A percentile compares a stretch with the other conserved stretches of the same genome.
These are phyloP conservation scores for Calocybe gangraenosa DNA, from an alignment of 768 basidiomycete species.

Conservation along the genomic window DNA sequence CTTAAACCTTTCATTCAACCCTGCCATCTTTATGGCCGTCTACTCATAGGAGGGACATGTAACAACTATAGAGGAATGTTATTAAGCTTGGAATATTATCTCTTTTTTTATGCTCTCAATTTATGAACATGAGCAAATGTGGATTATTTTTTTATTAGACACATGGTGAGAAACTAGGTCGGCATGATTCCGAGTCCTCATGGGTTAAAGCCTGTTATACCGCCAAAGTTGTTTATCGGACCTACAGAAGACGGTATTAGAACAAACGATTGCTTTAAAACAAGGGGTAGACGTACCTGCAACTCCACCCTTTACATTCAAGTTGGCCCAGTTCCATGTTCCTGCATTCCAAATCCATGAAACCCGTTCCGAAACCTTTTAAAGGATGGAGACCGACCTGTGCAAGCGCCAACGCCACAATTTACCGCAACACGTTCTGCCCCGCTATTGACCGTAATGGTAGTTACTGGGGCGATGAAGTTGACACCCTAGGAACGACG, in stretches of 20 bases:
- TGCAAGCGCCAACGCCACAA: slow-evolving; percentile 50
- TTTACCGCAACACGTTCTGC: slow-evolving; percentile 50
- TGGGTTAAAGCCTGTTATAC: slow-evolving; percentile 27
- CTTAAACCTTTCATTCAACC: slow-evolving; percentile 22
- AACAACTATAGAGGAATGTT: slow-evolving; percentile 41
- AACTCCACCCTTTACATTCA: slow-evolving; percentile 41
- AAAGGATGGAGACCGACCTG: slow-evolving; percentile 26
- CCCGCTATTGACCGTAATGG: slow-evolving; percentile 34
- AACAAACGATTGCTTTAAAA: neutral
- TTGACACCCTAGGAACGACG: slow-evolving; percentile 37
- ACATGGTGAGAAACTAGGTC: too few species aligned
- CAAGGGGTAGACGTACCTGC: slow-evolving; percentile 22
- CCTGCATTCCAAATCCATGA: slow-evolving; percentile 24
- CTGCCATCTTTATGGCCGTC: slow-evolving; percentile 28
- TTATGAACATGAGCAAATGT: too few species aligned
- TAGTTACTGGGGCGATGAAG: slow-evolving; percentile 38
- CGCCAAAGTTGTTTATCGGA: slow-evolving; percentile 30
- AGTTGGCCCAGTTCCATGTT: slow-evolving; percentile 46
- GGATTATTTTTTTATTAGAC: too few species aligned
- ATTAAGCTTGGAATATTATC: slow-evolving; percentile 24
- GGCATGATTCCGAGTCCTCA: neutral
- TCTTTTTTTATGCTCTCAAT: neutral
- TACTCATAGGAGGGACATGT: slow-evolving; percentile 35
- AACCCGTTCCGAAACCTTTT: neutral
- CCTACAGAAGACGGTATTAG: slow-evolving; percentile 21